Evolutionary conservation across 495 filamentous ascomycete species (phyloP).

Genomic region (Tetracladium setigerum): DNA sequence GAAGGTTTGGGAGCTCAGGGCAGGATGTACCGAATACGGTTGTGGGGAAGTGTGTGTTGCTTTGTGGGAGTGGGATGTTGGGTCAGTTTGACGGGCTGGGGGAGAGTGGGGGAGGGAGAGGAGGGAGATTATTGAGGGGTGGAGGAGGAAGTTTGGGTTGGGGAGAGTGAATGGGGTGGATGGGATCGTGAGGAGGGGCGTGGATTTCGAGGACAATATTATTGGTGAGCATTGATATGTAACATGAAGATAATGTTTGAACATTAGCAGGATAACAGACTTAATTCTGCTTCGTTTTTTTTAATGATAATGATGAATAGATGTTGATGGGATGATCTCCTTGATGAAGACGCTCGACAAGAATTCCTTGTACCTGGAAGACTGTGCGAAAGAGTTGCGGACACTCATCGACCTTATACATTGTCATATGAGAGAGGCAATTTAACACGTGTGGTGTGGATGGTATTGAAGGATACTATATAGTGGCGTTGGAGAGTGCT

Average conservation of each 20-base stretch:
- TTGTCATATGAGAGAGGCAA: constrained; percentile 14
- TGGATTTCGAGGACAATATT: neutral
- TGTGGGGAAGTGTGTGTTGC: neutral
- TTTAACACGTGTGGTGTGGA: constrained; percentile 11
- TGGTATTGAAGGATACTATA: constrained; percentile 11
- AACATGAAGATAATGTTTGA: too few relatives aligned
- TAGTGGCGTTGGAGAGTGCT: constrained; percentile 14
- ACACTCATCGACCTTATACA: constrained; percentile 10
- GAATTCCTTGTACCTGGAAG: constrained; percentile 15
- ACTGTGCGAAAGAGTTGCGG: constrained; percentile 10
- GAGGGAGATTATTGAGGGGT: too few relatives aligned
- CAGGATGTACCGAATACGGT: neutral
- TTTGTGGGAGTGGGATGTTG: neutral
- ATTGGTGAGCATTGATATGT: too few relatives aligned
- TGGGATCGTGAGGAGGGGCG: neutral
- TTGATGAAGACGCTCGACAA: constrained; percentile 14
- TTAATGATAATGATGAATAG: too few relatives aligned
- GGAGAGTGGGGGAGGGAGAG: neutral
- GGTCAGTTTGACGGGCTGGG: neutral
- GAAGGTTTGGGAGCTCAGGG: neutral
- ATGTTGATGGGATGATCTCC: constrained; percentile 10
- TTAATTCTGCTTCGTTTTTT: too few relatives aligned
- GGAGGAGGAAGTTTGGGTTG: neutral
- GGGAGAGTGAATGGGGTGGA: neutral
- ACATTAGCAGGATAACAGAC: too few relatives aligned